phyloP scores from a whole-genome alignment of 805 yeast genomes.

The Sugiyamaella valdiviana region DNA sequence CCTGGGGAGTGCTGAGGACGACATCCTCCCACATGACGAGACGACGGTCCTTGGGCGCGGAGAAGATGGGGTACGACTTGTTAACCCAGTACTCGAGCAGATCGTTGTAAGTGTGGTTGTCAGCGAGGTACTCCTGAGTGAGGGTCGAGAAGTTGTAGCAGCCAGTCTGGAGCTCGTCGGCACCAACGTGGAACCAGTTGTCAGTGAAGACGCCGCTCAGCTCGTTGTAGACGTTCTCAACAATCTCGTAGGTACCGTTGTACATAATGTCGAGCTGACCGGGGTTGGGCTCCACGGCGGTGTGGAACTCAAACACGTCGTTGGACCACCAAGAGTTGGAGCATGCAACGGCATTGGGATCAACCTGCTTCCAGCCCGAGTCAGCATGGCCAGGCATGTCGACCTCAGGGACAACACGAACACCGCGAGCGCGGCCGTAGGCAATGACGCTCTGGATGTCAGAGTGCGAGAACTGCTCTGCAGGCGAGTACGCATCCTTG shows the following conservation, averaged over 20 bases:
- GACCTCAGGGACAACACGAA: conserved; percentile 38
- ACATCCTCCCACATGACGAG: conserved; percentile 41
- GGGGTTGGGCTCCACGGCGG: conserved; percentile 38
- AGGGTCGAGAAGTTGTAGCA: conserved; percentile 33
- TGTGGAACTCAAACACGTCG: conserved; percentile 20
- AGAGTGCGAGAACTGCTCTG: conserved; percentile 29
- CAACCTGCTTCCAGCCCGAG: conserved; percentile 36
- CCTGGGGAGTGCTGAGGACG: conserved; percentile 22
- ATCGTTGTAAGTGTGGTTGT: conserved; percentile 30
- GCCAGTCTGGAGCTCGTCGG: conserved; percentile 34
- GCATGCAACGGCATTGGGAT: conserved; percentile 33
- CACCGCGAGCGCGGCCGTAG: conserved; percentile 36
- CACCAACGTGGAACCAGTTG: conserved; percentile 39
- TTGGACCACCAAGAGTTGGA: conserved; percentile 30
- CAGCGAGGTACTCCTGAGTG: conserved; percentile 30
- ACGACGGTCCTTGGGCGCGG: conserved; percentile 23
- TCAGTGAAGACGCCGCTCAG: conserved; percentile 32
- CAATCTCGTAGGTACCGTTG: conserved; percentile 32
- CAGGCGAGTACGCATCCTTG: conserved; percentile 34
- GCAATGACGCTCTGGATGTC: conserved; percentile 30
- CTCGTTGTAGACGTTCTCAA: conserved; percentile 34
- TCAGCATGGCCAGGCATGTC: conserved; percentile 40
- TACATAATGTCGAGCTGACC: conserved; percentile 37
- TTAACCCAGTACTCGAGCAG: conserved; percentile 36
- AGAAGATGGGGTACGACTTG: conserved; percentile 33